Evolutionary conservation across 176 grass and related monocot genomes (phyloP).

Genomic region (Puccinellia tenuiflora): DNA sequence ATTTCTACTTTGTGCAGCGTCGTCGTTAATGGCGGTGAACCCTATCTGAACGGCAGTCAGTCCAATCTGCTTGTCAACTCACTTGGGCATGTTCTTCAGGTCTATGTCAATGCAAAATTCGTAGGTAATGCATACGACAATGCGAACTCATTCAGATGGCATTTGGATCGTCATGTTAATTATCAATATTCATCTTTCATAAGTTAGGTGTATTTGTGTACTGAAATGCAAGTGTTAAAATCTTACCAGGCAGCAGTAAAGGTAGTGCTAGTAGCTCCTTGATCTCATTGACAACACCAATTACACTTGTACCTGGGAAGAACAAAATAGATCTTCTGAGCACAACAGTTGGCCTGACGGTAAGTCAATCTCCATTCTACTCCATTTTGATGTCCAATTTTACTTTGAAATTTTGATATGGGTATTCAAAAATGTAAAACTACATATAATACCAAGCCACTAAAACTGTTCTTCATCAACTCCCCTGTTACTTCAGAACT

Average conservation of each 20-base stretch:
- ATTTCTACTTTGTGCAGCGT: slow-evolving; percentile 45
- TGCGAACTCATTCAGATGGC: slow-evolving; percentile 5
- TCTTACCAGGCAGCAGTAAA: slow-evolving; percentile 52
- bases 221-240: slow-evolving; percentile 17
- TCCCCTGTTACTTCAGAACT: slow-evolving; percentile 52
- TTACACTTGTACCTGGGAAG: slow-evolving; percentile 65
- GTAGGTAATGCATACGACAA: slow-evolving; percentile 48
- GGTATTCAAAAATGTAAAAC: not conserved
- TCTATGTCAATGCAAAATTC: slow-evolving; percentile 73
- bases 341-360: slow-evolving; percentile 84
- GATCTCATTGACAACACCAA: slow-evolving; percentile 45
- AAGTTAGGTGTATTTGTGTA: slow-evolving; percentile 2
- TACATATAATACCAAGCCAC: not conserved
- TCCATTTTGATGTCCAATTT: not conserved
- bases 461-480: not conserved
- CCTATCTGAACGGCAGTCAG: slow-evolving; percentile 71
- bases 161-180: slow-evolving; percentile 9
- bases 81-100: slow-evolving; percentile 85
- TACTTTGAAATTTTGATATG: not conserved
- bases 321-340: slow-evolving; percentile 98
- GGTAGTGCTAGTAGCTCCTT: slow-evolving; percentile 53
- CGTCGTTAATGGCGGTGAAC: slow-evolving; percentile 50
- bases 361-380: slow-evolving; percentile 24
- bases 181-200: not conserved
- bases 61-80: slow-evolving; percentile 74